Evolutionary conservation across 768 basidiomycete genomes (phyloP), one percentile per base, ranked within the genome.

Genomic region (Macrolepiota fuliginosa): DNA sequence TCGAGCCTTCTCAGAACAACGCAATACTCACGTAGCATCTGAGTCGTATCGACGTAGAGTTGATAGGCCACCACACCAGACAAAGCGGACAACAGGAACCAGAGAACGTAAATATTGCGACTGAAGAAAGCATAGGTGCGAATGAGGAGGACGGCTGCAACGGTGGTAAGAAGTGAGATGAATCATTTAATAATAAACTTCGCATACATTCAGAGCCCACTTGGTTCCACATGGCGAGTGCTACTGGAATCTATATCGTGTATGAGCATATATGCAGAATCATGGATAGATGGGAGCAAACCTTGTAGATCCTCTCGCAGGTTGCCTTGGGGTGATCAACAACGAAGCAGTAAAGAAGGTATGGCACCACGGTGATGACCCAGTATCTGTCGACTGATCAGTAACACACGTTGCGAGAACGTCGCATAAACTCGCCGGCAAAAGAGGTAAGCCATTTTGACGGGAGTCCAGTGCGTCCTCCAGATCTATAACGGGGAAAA

Each of bases 101-200:
- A 77, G 45, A 92, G 79, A 55, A 92, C 73, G 69, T 85, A 88
- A 57, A 79, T 70, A 67, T 91, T 92, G 64, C 89, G 83, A 67
- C 90, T 91, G 79, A 92, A 92, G 75, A 92, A 92, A 2, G 91
- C 91, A 67, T 91, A 92, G 46, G 91, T 92, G 63, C 91, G 85
- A 62, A 92, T 92, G 65, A 92, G 82, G 54, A 92, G 82, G 56
- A 92, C 89, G 64, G 86, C 88, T 90, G 65, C 60, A 66, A 68
- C 64, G 67, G 65, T 65, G 58, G 24, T 63, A 37, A 64, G 53
- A 63, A 63, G 49, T 32, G 39, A 63, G 35, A 50, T 68, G 35
- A 61, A 46, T 37, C 11, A 19, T 45, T 61, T 61, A 58, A 62
- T 61, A 58, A 62, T 62, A 24, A 32, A 63, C 57, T 56, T 60